These are phyloP conservation scores for Chalaropsis ovoidea DNA, from an alignment of 2,329 filamentous ascomycete genomes.

Conservation along the genomic window DNA sequence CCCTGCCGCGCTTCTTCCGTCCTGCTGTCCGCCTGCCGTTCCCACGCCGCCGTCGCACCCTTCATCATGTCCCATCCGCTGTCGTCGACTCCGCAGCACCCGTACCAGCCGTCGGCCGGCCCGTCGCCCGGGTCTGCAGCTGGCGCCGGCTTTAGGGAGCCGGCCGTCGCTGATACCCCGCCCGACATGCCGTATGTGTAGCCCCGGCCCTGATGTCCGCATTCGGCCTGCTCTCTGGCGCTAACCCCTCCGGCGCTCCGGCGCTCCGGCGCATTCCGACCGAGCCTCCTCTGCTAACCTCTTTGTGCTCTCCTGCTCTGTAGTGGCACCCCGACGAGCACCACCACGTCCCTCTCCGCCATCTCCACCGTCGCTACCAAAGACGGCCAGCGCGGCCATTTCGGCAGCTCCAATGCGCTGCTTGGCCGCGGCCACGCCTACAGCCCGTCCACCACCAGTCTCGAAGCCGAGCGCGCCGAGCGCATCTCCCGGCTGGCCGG, in stretches of 20 bases:
- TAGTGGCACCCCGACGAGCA: slow-evolving; percentile 86
- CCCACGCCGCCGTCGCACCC: slow-evolving; percentile 32
- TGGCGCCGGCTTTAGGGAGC: slow-evolving; percentile 15
- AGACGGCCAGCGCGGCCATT: slow-evolving; percentile 81
- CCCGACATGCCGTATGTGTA: slow-evolving; percentile 74
- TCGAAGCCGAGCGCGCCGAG: slow-evolving; percentile 86
- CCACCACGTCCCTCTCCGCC: slow-evolving; percentile 81
- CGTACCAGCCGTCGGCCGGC: not conserved
- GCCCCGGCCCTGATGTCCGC: not conserved
- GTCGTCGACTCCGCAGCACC: not conserved
- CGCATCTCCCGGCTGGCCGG: slow-evolving; percentile 90
- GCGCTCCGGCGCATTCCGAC: not conserved
- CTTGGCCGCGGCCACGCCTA: slow-evolving; percentile 50
- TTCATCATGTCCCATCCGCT: slow-evolving; percentile 21
- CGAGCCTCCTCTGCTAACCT: not conserved
- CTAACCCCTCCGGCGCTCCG: not conserved
- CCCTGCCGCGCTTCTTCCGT: slow-evolving; percentile 49
- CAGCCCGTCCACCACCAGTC: slow-evolving; percentile 54
- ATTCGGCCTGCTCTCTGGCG: not conserved
- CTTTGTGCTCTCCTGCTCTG: not conserved
- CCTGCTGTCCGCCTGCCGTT: slow-evolving; percentile 75
- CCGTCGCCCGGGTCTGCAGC: not conserved
- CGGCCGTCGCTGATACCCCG: slow-evolving; percentile 63
- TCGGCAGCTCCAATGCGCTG: slow-evolving; percentile 38
- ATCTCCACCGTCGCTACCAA: slow-evolving; percentile 93